Percentiles rank a stretch among this genome's conserved stretches.
These are phyloP conservation scores for Aspergillus terreus DNA, from an alignment of 2,329 filamentous ascomycete genomes.

Conservation along the genomic window DNA sequence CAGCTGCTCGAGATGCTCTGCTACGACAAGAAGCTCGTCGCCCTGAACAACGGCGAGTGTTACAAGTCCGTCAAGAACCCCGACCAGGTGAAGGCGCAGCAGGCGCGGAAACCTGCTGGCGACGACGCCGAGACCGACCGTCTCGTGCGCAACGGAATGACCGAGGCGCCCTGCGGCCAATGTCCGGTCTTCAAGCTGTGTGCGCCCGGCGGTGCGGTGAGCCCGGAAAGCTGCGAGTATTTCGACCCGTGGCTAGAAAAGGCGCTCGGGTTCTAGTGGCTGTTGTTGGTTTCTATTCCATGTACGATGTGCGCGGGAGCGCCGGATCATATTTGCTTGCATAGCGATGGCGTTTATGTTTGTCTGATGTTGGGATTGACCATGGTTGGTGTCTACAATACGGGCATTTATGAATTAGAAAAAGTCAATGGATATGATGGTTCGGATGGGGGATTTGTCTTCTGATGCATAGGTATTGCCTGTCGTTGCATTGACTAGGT, in stretches of 20 bases:
- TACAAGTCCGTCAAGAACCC: slow-evolving; percentile 48
- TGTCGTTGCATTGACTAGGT: no score
- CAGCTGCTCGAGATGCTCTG: slow-evolving; percentile 84
- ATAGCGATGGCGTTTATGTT: slow-evolving; percentile 38
- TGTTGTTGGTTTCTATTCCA: slow-evolving; percentile 1
- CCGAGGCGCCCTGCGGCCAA: slow-evolving; percentile 82
- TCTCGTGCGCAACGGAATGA: slow-evolving; percentile 67
- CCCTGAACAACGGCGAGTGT: slow-evolving; percentile 45
- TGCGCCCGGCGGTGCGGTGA: slow-evolving; percentile 85
- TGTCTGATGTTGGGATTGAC: slow-evolving; percentile 13
- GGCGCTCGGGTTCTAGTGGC: slow-evolving; percentile 31
- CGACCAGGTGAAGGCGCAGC: slow-evolving; percentile 30
- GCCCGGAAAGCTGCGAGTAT: slow-evolving; percentile 85
- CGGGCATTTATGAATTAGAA: slow-evolving; percentile 6
- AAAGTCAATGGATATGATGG: neutral
- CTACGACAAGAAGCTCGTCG: slow-evolving; percentile 80
- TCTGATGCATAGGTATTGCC: no score
- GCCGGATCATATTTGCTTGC: slow-evolving; percentile 22
- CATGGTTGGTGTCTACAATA: slow-evolving; percentile 7
- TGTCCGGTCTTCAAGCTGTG: slow-evolving; percentile 95
- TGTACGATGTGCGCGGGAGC: slow-evolving; percentile 13
- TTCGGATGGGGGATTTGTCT: neutral
- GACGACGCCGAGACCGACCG: slow-evolving; percentile 33
- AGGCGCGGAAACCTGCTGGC: slow-evolving; percentile 29
- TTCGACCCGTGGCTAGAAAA: slow-evolving; percentile 75